Evolutionary conservation across 106 monocot species (phyloP).

Genomic region (Vanilla planifolia): DNA sequence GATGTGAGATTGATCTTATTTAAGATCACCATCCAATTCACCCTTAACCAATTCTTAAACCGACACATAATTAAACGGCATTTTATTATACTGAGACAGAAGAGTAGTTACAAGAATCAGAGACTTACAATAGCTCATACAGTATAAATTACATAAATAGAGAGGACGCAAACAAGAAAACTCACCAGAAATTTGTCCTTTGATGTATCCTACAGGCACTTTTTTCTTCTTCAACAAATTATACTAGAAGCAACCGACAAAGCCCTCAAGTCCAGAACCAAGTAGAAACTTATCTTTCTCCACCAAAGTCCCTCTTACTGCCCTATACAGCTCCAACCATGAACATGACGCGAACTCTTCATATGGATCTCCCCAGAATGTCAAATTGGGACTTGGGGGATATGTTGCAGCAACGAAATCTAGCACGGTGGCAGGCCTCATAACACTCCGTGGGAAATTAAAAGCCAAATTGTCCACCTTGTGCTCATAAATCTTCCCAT

Average conservation of each 20-base stretch:
- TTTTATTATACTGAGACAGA: background rate
- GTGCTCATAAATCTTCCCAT: constrained; percentile 94
- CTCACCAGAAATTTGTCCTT: constrained; percentile 4
- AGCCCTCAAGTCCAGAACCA: constrained; percentile 21
- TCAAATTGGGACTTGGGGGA: constrained; percentile 47
- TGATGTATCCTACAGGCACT: constrained; percentile 2
- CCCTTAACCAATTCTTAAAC: too few relatives aligned
- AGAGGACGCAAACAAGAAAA: constrained; percentile 1
- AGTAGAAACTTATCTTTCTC: constrained; percentile 4
- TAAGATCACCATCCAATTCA: too few relatives aligned
- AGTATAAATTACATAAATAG: background rate
- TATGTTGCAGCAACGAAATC: constrained; percentile 48
- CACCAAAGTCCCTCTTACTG: constrained; percentile 54
- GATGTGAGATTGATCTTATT: too few relatives aligned
- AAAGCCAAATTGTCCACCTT: constrained; percentile 78
- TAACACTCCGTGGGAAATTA: constrained; percentile 47
- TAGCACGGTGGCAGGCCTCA: constrained; percentile 28
- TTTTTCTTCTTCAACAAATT: background rate
- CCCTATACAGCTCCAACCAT: constrained; percentile 69
- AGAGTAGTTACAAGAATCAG: constrained; percentile 1
- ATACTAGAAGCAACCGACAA: constrained; percentile 37
- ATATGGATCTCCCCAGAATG: constrained; percentile 26
- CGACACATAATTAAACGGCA: too few relatives aligned
- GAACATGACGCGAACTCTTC: constrained; percentile 23
- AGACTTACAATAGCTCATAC: background rate